Percentiles rank a stretch among this genome's conserved stretches.
These are phyloP conservation scores for Basipetospora sp. DNA, from an alignment of 2,329 filamentous ascomycete genomes.

Conservation along the genomic window DNA sequence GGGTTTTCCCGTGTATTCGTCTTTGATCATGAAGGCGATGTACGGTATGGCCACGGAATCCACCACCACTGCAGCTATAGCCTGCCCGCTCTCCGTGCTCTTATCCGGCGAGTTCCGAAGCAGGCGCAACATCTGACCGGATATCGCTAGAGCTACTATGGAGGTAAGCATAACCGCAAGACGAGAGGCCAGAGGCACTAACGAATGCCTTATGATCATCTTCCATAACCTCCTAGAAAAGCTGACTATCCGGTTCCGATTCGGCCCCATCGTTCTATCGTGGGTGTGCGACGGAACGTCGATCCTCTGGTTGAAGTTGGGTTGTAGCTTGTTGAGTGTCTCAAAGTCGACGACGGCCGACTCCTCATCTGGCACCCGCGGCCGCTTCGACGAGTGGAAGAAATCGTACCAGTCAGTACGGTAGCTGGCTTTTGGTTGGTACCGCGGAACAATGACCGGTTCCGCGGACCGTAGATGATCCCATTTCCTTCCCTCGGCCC, in stretches of 20 bases:
- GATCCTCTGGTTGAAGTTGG: conserved; percentile 25
- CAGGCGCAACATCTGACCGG: conserved; percentile 55
- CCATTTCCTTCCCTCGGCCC: conserved; percentile 38
- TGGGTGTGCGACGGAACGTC: conserved; percentile 4
- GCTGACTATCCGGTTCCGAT: conserved; percentile 16
- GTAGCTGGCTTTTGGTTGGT: conserved; percentile 19
- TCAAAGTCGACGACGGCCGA: conserved; percentile 33
- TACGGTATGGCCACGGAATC: conserved; percentile 83
- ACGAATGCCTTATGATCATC: conserved; percentile 61
- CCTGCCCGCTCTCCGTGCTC: conserved; percentile 52
- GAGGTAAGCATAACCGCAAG: conserved; percentile 73
- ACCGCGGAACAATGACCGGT: conserved; percentile 41
- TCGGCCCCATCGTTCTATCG: conserved; percentile 11
- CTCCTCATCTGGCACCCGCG: conserved; percentile 30
- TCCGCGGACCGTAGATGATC: conserved; percentile 45
- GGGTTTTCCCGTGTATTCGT: conserved; percentile 91
- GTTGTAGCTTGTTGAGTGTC: conserved; percentile 30
- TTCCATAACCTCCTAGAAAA: conserved; percentile 47
- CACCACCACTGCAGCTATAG: conserved; percentile 76
- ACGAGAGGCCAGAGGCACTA: conserved; percentile 74
- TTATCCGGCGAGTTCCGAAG: conserved; percentile 18
- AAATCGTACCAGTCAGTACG: conserved; percentile 35
- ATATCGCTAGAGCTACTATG: conserved; percentile 63
- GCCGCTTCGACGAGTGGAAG: conserved; percentile 38
- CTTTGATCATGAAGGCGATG: conserved; percentile 83